phyloP scores from a whole-genome alignment of 805 yeast species.

The Sporopachydermia lactativora region DNA sequence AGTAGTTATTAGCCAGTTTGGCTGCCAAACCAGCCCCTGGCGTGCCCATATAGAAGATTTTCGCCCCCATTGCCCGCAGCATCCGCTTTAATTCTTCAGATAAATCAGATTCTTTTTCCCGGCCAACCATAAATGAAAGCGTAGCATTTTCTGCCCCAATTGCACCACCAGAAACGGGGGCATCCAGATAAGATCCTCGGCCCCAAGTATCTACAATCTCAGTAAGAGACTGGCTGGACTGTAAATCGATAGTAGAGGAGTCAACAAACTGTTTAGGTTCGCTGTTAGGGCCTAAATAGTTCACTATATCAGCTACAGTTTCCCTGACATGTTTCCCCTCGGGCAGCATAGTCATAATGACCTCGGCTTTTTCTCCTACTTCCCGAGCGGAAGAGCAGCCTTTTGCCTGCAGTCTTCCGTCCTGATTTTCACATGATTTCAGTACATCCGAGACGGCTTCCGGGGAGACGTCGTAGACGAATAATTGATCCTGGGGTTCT shows the following conservation, averaged over 20 bases:
- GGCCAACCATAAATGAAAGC: conserved; percentile 37
- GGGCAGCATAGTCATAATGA: conserved; percentile 38
- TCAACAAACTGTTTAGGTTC: conserved; percentile 25
- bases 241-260: conserved; percentile 37
- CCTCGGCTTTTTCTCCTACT: conserved; percentile 24
- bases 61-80: conserved; percentile 30
- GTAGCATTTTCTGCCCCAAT: conserved; percentile 39
- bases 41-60: conserved; percentile 34
- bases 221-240: conserved; percentile 29
- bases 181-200: conserved; percentile 29
- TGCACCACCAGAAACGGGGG: conserved; percentile 44
- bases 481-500: conserved; percentile 24
- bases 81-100: conserved; percentile 17
- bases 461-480: conserved; percentile 29
- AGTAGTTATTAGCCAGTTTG: conserved; percentile 37
- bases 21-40: conserved; percentile 43
- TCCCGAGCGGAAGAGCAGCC: conserved; percentile 11
- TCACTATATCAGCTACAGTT: conserved; percentile 26
- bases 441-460: conserved; percentile 18
- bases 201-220: conserved; percentile 22
- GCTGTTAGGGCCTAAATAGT: conserved; percentile 14
- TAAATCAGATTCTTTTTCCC: conserved; percentile 16
- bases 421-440: conserved; percentile 15
- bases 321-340: conserved; percentile 35
- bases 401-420: conserved; percentile 11